Base-by-base conservation (phyloP, 305 asterid species). In the Plantago rigida region DNA sequence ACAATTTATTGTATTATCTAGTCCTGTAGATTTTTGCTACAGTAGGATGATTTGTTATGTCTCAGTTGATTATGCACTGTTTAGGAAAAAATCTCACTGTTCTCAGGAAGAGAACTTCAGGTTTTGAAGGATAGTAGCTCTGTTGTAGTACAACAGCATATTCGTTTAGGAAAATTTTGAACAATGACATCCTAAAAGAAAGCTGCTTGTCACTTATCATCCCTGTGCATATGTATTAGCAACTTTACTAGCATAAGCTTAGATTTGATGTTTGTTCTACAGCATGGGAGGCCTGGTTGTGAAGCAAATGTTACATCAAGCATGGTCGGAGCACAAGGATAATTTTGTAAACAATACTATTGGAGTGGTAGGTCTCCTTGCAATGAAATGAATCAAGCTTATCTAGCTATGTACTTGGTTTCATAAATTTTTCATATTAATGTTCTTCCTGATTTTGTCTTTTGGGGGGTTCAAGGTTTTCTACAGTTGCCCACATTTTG, bases 271-370 rank as follows among this genome's bases (percentile, higher is more conserved):
- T 63, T 62, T 61, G 64, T 68, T 77, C 70, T 82, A 79, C 88
- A 93, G 99, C 83, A 82, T 89, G 97, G 99, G 99, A 10, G 97
- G 99, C 73, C 83, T 93, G 66, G 97, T 85, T 70, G 99, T 93
- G 83, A 93, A 89, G 85, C 95, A 93, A 77, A 93, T 93, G 93
- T 68, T 93, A 68, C 56, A 77, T 78, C 95, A 87, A 71, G 99
- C 99, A 59, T 79, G 79, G 77, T 76, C 80, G 46, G 89, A 85
- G 75, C 83, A 81, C 59, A 86, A 73, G 79, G 83, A 80, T 65
- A 74, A 87, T 64, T 77, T 93, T 77, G 92, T 93, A 17, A 79
- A 81, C 65, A 93, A 93, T 75, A 87, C 97, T 50, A 77, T 82
- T 44, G 99, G 99, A 73, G 59, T 93, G 59, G 99, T 93, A 84